Evolutionary conservation across 2,329 filamentous ascomycete species (phyloP).

Genomic region (Albifimbria verrucaria): DNA sequence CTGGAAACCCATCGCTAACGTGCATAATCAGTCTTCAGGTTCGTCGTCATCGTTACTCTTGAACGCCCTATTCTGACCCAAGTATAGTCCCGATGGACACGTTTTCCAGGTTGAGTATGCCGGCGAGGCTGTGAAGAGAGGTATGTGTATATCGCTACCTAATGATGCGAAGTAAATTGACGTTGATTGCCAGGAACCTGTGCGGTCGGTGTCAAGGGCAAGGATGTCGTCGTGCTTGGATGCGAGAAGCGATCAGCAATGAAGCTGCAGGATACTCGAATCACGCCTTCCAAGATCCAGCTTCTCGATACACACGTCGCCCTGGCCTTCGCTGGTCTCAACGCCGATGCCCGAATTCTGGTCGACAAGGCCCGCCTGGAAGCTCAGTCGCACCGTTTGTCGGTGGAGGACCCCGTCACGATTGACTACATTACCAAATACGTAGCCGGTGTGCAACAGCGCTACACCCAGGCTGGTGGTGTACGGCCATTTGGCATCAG

Average conservation of each 20-base stretch:
- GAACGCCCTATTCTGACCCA: constrained; percentile 37
- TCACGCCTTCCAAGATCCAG: constrained; percentile 98
- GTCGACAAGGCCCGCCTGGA: constrained; percentile 98
- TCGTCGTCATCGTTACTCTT: constrained; percentile 25
- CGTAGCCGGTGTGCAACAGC: constrained; percentile 94
- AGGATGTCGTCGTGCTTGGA: constrained; percentile 89
- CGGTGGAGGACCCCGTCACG: constrained; percentile 93
- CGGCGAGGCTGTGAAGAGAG: constrained; percentile 96
- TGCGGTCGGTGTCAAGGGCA: constrained; percentile 94
- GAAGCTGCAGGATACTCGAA: constrained; percentile 98
- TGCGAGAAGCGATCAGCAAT: constrained; percentile 99
- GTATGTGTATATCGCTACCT: constrained; percentile 41
- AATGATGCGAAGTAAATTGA: constrained; percentile 4
- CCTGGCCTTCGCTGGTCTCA: constrained; percentile 94
- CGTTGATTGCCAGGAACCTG: constrained; percentile 69
- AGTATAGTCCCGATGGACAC: constrained; percentile 87
- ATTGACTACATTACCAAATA: constrained; percentile 99
- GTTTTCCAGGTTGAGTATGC: constrained; percentile 99
- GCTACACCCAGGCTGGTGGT: constrained; percentile 98
- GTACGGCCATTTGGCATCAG: constrained; percentile 98
- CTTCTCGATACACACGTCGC: constrained; percentile 94
- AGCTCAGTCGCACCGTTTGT: constrained; percentile 94
- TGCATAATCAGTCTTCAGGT: constrained; percentile 74
- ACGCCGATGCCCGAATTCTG: constrained; percentile 95
- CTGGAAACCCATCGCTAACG: constrained; percentile 50